phyloP scores from a whole-genome alignment of 2,329 filamentous ascomycete genomes.

The Diaporthe ilicicola region DNA sequence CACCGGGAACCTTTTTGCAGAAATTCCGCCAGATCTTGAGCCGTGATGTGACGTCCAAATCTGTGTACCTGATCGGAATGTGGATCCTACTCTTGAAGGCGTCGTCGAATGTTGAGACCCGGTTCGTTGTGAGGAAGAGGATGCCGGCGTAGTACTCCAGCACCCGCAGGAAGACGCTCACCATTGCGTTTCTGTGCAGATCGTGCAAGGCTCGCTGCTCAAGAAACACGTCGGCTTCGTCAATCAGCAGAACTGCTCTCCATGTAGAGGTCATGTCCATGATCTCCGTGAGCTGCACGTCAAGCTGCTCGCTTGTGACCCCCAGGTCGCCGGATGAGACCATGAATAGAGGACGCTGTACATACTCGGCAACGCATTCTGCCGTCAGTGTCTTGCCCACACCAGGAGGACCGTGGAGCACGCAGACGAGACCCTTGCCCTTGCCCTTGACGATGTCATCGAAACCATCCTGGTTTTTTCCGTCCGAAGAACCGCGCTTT shows the following conservation, averaged over 20 bases:
- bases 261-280: constrained; percentile 35
- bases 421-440: constrained; percentile 37
- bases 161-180: constrained; percentile 36
- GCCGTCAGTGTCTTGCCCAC: constrained; percentile 48
- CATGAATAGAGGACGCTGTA: constrained; percentile 45
- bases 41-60: constrained; percentile 24
- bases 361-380: constrained; percentile 45
- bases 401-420: constrained; percentile 44
- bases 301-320: constrained; percentile 26
- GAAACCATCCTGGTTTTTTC: constrained; percentile 23
- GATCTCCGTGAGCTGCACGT: constrained; percentile 24
- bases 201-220: constrained; percentile 33
- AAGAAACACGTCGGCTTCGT: constrained; percentile 39
- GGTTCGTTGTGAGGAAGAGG: constrained; percentile 53
- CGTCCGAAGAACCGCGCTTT: constrained; percentile 8
- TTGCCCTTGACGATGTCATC: constrained; percentile 38
- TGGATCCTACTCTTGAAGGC: constrained; percentile 51
- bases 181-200: constrained; percentile 33
- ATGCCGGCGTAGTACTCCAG: constrained; percentile 49
- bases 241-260: constrained; percentile 39
- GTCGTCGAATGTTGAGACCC: constrained; percentile 50
- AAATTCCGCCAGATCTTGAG: constrained; percentile 36
- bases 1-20: constrained; percentile 34
- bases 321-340: constrained; percentile 41
- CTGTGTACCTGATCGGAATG: constrained; percentile 45